Evolutionary conservation across 2,329 filamentous ascomycete genomes (phyloP).

Genomic region (Paecilomyces fulvus): DNA sequence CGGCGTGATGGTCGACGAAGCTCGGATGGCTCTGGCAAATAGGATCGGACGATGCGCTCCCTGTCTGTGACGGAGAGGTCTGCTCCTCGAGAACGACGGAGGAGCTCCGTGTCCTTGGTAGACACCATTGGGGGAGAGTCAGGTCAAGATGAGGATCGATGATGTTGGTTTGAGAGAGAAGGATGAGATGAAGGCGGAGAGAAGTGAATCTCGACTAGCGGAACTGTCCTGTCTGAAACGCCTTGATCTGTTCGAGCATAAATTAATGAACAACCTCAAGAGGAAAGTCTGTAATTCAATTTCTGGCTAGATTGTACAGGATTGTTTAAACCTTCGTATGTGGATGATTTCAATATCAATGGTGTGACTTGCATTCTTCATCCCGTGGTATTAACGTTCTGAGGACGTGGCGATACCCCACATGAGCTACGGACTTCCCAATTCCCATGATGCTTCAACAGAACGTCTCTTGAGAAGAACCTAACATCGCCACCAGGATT

Average conservation of each 20-base stretch:
- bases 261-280: too few species aligned
- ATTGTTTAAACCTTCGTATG: too few species aligned
- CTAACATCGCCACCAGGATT: not conserved
- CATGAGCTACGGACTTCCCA: not conserved
- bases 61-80: slow-evolving; percentile 40
- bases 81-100: slow-evolving; percentile 31
- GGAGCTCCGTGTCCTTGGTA: slow-evolving; percentile 22
- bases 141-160: not conserved
- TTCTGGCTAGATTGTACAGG: too few species aligned
- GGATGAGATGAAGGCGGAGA: not conserved
- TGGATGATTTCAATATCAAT: too few species aligned
- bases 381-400: not conserved
- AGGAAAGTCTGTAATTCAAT: too few species aligned
- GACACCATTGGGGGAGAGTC: slow-evolving; percentile 20
- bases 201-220: not conserved
- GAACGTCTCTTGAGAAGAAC: not conserved
- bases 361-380: not conserved
- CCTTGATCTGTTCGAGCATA: too few species aligned
- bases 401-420: not conserved
- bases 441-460: not conserved
- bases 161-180: not conserved
- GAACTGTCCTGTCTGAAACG: not conserved
- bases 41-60: slow-evolving; percentile 43
- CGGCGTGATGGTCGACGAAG: slow-evolving; percentile 15
- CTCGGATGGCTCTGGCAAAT: slow-evolving; percentile 41